Evolutionary conservation across 2,329 filamentous ascomycete species (phyloP).

Genomic region (Paramyrothecium sp.): DNA sequence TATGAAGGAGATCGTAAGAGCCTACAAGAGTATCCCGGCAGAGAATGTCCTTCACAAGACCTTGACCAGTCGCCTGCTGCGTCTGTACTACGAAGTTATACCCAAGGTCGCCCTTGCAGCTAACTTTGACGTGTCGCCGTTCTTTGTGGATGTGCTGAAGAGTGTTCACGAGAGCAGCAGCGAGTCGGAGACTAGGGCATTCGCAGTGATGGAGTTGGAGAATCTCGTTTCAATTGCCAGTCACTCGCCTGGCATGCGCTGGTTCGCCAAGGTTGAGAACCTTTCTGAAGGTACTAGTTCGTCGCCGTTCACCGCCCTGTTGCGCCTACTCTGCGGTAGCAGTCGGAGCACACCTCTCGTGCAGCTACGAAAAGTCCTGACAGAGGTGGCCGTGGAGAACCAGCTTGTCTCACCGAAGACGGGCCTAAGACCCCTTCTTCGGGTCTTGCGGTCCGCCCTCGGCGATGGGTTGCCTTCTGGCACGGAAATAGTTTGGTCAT

Average conservation of each 20-base stretch:
- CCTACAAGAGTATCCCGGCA: conserved; percentile 67
- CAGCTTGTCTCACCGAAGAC: conserved; percentile 59
- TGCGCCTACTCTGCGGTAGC: conserved; percentile 44
- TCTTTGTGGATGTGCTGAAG: conserved; percentile 68
- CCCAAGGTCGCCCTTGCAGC: conserved; percentile 78
- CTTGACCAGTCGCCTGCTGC: conserved; percentile 73
- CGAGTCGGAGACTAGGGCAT: conserved; percentile 46
- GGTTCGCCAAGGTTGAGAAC: conserved; percentile 75
- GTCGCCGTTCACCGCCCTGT: conserved; percentile 71
- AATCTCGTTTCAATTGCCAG: conserved; percentile 79
- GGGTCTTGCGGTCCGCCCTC: conserved; percentile 22
- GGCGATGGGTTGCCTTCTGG: conserved; percentile 12
- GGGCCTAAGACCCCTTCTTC: conserved; percentile 47
- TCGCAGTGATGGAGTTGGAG: conserved; percentile 73
- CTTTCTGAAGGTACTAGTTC: conserved; percentile 39
- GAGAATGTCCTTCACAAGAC: conserved; percentile 75
- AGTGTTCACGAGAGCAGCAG: conserved; percentile 55
- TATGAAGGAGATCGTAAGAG: conserved; percentile 75
- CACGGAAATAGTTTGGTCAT: conserved; percentile 56
- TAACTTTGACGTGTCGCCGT: conserved; percentile 83
- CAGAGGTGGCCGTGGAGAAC: conserved; percentile 61
- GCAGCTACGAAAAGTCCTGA: conserved; percentile 55
- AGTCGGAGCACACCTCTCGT: conserved; percentile 28
- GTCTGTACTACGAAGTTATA: conserved; percentile 80
- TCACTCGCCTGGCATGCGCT: conserved; percentile 80